Conservation (phyloP, 2,329 filamentous ascomycete species). For the Allantophomopsis lycopodina region DNA sequence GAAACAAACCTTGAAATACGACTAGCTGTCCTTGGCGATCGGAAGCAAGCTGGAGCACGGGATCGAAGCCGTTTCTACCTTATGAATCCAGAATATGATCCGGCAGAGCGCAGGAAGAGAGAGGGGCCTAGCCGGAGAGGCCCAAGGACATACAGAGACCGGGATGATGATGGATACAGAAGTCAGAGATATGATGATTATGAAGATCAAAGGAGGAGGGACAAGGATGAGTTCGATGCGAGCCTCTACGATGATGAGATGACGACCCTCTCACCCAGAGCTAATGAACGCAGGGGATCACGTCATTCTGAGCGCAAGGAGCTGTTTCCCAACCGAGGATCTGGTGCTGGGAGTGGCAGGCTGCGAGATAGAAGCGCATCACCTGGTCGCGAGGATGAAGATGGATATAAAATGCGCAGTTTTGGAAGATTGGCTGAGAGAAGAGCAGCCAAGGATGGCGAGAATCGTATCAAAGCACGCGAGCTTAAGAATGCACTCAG, state of each 20-base stretch:
- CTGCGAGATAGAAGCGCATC: constrained; percentile 19
- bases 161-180: constrained; percentile 30
- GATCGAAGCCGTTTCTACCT: constrained; percentile 84
- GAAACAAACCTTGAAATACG: constrained; percentile 60
- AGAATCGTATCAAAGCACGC: constrained; percentile 29
- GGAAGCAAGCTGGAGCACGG: constrained; percentile 66
- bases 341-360: constrained; percentile 14
- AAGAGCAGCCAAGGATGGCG: constrained; percentile 6
- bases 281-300: constrained; percentile 16
- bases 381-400: constrained; percentile 20
- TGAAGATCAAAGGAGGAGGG: constrained; percentile 22
- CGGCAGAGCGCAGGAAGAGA: constrained; percentile 53
- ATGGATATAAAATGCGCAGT: constrained; percentile 16
- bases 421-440: constrained; percentile 5
- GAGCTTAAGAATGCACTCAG: constrained; percentile 21
- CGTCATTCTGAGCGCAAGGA: constrained; percentile 31
- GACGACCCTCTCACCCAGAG: constrained; percentile 17
- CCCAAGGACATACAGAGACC: constrained; percentile 46
- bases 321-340: constrained; percentile 38
- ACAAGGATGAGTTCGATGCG: constrained; percentile 50
- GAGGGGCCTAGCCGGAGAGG: constrained; percentile 29
- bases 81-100: constrained; percentile 79
- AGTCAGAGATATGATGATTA: constrained; percentile 27
- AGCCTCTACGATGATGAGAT: constrained; percentile 72
- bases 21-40: constrained; percentile 61